Evolutionary conservation across 2,329 filamentous ascomycete genomes (phyloP).

Genomic region (Nemania abortiva): DNA sequence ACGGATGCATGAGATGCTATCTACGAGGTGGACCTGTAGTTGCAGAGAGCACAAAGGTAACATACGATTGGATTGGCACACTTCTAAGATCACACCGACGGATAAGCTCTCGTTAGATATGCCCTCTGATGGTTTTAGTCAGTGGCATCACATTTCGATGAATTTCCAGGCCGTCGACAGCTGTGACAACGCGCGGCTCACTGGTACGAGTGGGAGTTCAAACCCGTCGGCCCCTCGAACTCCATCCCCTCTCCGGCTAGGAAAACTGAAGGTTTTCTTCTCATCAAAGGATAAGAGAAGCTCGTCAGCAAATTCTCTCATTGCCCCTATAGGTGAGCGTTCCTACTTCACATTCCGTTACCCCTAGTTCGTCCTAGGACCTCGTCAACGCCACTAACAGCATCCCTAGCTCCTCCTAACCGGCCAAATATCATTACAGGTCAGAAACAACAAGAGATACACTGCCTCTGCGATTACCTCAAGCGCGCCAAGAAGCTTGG

Average conservation of each 20-base stretch:
- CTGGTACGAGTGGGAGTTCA: neutral
- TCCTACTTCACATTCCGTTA: neutral
- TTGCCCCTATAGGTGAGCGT: neutral
- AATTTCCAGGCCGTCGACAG: neutral
- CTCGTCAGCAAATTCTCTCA: neutral
- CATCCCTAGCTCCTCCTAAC: neutral
- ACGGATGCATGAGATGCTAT: conserved; percentile 1
- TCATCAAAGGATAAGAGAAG: neutral
- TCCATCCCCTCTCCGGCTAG: neutral
- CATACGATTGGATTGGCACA: conserved; percentile 5
- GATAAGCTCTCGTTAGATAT: conserved; percentile 2
- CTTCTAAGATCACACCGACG: neutral
- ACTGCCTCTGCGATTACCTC: conserved; percentile 1
- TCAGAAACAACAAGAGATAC: neutral
- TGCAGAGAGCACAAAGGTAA: conserved; percentile 1
- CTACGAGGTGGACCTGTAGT: neutral
- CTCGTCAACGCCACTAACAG: neutral
- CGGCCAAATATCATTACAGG: neutral
- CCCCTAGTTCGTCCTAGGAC: neutral
- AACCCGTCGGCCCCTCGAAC: neutral
- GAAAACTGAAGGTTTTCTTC: neutral
- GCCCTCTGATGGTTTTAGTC: neutral
- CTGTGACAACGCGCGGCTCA: neutral
- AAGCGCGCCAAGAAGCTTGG: neutral
- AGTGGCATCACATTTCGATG: conserved; percentile 1